A percentile compares a stretch with the other conserved stretches of the same genome.
These are phyloP conservation scores for Diaporthe aspalathi DNA, from an alignment of 2,329 filamentous ascomycete species.

Conservation along the genomic window DNA sequence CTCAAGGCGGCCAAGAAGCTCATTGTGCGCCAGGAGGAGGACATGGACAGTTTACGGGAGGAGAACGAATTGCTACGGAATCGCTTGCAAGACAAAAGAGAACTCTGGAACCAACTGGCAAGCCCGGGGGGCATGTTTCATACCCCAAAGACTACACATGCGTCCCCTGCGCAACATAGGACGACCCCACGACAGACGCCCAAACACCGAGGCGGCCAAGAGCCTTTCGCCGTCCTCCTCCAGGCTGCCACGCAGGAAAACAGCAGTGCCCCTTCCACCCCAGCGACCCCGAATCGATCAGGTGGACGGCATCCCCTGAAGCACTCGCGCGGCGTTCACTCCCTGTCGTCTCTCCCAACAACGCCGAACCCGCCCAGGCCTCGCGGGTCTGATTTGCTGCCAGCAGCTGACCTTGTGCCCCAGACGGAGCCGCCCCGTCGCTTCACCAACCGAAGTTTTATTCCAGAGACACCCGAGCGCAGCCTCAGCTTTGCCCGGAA, in stretches of 20 bases:
- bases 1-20: slow-evolving; percentile 80
- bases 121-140: slow-evolving; percentile 78
- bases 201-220: slow-evolving; percentile 52
- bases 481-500: slow-evolving; percentile 47
- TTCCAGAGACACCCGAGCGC: slow-evolving; percentile 57
- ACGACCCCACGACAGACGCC: slow-evolving; percentile 65
- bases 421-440: slow-evolving; percentile 68
- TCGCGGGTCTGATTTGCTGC: slow-evolving; percentile 64
- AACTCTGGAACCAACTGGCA: slow-evolving; percentile 84
- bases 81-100: slow-evolving; percentile 88
- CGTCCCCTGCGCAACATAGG: slow-evolving; percentile 57
- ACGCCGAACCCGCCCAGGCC: slow-evolving; percentile 72
- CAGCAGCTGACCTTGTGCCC: slow-evolving; percentile 71
- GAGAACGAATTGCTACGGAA: slow-evolving; percentile 82
- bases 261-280: slow-evolving; percentile 79
- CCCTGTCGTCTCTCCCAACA: slow-evolving; percentile 84
- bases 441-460: slow-evolving; percentile 52
- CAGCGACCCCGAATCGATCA: slow-evolving; percentile 60
- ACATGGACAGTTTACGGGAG: slow-evolving; percentile 76
- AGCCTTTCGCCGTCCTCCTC: slow-evolving; percentile 80
- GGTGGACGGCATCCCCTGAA: slow-evolving; percentile 63
- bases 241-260: slow-evolving; percentile 84
- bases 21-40: slow-evolving; percentile 81
- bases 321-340: slow-evolving; percentile 82
- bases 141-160: slow-evolving; percentile 64